Evolutionary conservation across 345 rosid species (phyloP).

Genomic region (Populus davidiana): DNA sequence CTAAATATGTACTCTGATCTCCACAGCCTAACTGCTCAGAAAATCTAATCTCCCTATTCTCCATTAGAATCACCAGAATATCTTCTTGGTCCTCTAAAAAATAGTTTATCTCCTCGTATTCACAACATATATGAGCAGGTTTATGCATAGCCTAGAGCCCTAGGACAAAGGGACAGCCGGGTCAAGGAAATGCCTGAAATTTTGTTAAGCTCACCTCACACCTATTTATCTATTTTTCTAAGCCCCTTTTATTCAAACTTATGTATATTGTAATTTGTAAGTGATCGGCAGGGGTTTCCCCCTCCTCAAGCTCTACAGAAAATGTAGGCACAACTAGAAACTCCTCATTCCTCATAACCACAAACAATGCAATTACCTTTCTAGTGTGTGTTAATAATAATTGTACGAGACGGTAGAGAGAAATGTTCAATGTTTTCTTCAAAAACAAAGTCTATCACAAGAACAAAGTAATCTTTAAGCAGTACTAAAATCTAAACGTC

Average conservation of each 20-base stretch:
- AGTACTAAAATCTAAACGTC: neutral
- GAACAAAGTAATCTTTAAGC: neutral
- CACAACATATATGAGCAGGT: neutral
- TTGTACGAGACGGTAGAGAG: too few species aligned
- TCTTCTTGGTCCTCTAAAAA: too few species aligned
- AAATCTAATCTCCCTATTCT: neutral
- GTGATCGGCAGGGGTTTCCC: neutral
- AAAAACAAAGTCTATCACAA: too few species aligned
- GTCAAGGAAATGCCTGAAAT: neutral
- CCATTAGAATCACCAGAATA: neutral
- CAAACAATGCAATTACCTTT: neutral
- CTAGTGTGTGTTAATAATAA: too few species aligned
- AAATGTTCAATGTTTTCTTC: too few species aligned
- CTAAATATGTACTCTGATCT: neutral
- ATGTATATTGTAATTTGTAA: neutral
- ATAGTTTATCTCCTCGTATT: neutral
- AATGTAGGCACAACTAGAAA: too few species aligned
- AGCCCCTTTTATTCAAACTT: neutral
- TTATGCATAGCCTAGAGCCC: neutral
- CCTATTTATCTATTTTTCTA: too few species aligned
- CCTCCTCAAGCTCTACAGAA: neutral
- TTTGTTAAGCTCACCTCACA: neutral
- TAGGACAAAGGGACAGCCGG: neutral
- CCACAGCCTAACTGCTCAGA: too few species aligned
- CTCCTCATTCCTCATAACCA: neutral